Conservation (phyloP, 1,139 yeast genomes). For the Blastobotrys indianensis region DNA sequence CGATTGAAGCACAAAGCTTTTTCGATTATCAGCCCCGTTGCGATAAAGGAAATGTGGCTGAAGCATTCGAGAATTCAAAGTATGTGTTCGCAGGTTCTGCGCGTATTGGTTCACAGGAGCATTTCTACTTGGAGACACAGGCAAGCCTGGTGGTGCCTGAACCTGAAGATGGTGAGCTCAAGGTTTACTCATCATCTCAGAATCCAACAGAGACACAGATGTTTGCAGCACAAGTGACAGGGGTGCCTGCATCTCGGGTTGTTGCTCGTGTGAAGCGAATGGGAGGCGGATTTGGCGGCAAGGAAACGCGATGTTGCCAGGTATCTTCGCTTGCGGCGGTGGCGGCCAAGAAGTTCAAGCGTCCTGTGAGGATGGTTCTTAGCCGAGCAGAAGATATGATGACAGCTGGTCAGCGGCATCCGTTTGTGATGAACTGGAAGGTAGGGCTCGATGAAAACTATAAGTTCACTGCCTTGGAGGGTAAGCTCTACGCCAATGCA, state of each 20-base stretch:
- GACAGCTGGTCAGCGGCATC: conserved; percentile 43
- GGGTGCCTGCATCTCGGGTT: conserved; percentile 38
- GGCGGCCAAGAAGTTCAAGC: conserved; percentile 44
- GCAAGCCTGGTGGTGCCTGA: conserved; percentile 40
- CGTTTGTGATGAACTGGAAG: conserved; percentile 40
- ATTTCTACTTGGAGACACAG: conserved; percentile 43
- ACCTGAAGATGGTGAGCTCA: conserved; percentile 40
- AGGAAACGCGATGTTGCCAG: conserved; percentile 42
- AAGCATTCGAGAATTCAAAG: conserved; percentile 34
- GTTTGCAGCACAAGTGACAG: conserved; percentile 38
- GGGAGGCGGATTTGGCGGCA: conserved; percentile 66
- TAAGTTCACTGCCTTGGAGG: conserved; percentile 38
- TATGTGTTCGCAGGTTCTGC: conserved; percentile 36
- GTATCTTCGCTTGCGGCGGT: conserved; percentile 46
- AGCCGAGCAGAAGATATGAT: conserved; percentile 42
- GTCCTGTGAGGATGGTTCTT: conserved; percentile 40
- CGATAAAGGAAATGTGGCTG: conserved; percentile 38
- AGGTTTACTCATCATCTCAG: conserved; percentile 39
- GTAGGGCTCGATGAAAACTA: conserved; percentile 38
- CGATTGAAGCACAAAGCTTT: conserved; percentile 36
- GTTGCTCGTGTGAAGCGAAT: conserved; percentile 42
- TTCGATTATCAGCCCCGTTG: conserved; percentile 32
- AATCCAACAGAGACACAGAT: conserved; percentile 41
- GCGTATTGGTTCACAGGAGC: conserved; percentile 44
- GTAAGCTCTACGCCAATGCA: conserved; percentile 39